These are phyloP conservation scores for Trichoderma aggressivum DNA, from an alignment of 2,329 filamentous ascomycete genomes.

Conservation along the genomic window DNA sequence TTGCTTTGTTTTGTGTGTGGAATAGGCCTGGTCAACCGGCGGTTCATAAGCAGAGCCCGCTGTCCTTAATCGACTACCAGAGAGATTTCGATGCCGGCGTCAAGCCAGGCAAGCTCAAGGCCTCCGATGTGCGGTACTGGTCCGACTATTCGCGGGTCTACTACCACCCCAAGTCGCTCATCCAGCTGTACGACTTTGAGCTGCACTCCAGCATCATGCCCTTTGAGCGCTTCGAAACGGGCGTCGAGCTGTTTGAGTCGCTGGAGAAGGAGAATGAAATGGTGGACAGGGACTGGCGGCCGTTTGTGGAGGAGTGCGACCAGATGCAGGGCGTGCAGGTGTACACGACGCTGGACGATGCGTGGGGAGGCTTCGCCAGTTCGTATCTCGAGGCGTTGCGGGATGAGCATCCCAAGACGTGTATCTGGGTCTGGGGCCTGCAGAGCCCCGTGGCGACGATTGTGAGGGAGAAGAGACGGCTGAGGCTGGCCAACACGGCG, in stretches of 20 bases:
- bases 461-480: slow-evolving; percentile 48
- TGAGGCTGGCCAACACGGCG: slow-evolving; percentile 70
- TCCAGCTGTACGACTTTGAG: slow-evolving; percentile 86
- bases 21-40: slow-evolving; percentile 63
- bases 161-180: slow-evolving; percentile 82
- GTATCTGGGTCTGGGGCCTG: slow-evolving; percentile 82
- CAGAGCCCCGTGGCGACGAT: slow-evolving; percentile 58
- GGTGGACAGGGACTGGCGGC: slow-evolving; percentile 83
- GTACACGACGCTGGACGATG: slow-evolving; percentile 68
- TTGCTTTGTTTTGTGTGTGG: not conserved
- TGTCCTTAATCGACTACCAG: slow-evolving; percentile 73
- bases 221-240: slow-evolving; percentile 86
- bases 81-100: slow-evolving; percentile 71
- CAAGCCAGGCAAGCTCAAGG: slow-evolving; percentile 62
- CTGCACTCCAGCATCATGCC: slow-evolving; percentile 75
- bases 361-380: slow-evolving; percentile 75
- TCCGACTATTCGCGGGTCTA: slow-evolving; percentile 93
- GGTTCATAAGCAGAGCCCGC: slow-evolving; percentile 64
- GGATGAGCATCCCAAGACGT: slow-evolving; percentile 87
- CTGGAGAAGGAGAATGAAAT: slow-evolving; percentile 80
- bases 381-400: slow-evolving; percentile 72
- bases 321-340: slow-evolving; percentile 85
- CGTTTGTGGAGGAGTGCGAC: slow-evolving; percentile 90
- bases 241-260: slow-evolving; percentile 69
- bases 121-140: slow-evolving; percentile 84